Conservation (phyloP, 441 rosid species). For the Erodium chrysanthum region DNA sequence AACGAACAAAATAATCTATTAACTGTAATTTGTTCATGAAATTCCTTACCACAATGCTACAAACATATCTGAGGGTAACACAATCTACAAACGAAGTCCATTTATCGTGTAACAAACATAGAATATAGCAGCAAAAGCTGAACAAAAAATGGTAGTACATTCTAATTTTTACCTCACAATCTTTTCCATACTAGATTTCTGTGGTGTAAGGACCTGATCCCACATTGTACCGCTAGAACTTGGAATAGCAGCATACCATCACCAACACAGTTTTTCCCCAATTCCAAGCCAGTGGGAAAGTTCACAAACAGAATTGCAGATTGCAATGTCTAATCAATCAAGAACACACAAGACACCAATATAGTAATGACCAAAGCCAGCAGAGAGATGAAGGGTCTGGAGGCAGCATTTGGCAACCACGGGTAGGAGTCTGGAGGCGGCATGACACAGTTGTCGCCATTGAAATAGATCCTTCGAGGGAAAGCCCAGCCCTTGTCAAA, state of each 20-base stretch:
- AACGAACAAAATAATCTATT: slow-evolving; percentile 4
- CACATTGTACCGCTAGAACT: too few species aligned
- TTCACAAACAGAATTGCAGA: too few species aligned
- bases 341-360: too few species aligned
- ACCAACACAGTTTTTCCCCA: too few species aligned
- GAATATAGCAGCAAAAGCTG: slow-evolving; percentile 12
- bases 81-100: slow-evolving; percentile 22
- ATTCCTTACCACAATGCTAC: slow-evolving; percentile 24
- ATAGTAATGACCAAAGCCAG: too few species aligned
- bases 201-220: too few species aligned
- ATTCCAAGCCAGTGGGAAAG: too few species aligned
- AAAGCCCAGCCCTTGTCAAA: slow-evolving; percentile 69
- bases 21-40: slow-evolving; percentile 14
- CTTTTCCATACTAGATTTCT: too few species aligned
- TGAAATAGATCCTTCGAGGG: slow-evolving; percentile 54
- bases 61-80: slow-evolving; percentile 6
- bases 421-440: slow-evolving; percentile 84
- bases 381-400: slow-evolving; percentile 25
- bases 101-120: slow-evolving; percentile 16
- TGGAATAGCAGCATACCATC: too few species aligned
- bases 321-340: too few species aligned
- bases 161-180: too few species aligned
- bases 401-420: slow-evolving; percentile 65
- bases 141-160: slow-evolving; percentile 14
- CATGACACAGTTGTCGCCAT: slow-evolving; percentile 59